phyloP scores from a whole-genome alignment of 1,284 basidiomycete species.

The Cryptococcus depauperatus region DNA sequence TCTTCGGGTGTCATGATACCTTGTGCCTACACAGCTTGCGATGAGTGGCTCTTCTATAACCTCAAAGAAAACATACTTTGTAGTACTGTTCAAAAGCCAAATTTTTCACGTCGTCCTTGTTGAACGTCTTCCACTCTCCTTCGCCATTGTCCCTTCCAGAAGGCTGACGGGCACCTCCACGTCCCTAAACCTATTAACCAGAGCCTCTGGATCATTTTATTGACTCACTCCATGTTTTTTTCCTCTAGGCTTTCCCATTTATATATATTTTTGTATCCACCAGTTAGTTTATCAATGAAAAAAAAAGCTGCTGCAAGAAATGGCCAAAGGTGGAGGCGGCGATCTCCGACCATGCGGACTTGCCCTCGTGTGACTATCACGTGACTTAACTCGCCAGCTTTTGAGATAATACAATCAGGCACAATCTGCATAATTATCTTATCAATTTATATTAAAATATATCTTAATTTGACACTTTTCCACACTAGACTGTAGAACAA shows the following conservation, averaged over 20 bases:
- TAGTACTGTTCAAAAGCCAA: constrained; percentile 69
- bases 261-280: too few species aligned
- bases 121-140: constrained; percentile 20
- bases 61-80: constrained; percentile 34
- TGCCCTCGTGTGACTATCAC: too few species aligned
- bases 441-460: too few species aligned
- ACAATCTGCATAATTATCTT: too few species aligned
- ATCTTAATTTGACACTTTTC: too few species aligned
- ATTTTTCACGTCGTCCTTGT: constrained; percentile 51
- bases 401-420: too few species aligned
- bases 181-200: neutral
- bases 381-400: too few species aligned
- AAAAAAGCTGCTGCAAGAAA: too few species aligned
- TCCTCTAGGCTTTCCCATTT: constrained; percentile 2
- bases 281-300: too few species aligned
- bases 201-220: neutral
- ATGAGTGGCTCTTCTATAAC: neutral
- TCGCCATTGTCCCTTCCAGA: neutral
- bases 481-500: too few species aligned
- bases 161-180: neutral
- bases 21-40: constrained; percentile 25
- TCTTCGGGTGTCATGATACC: constrained; percentile 51
- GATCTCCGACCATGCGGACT: too few species aligned
- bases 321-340: too few species aligned
- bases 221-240: neutral